Percentiles rank a stretch among this genome's conserved stretches.
Evolutionary conservation across 1,284 basidiomycete genomes (phyloP).

Genomic region (Apiotrichum veenhuisii): DNA sequence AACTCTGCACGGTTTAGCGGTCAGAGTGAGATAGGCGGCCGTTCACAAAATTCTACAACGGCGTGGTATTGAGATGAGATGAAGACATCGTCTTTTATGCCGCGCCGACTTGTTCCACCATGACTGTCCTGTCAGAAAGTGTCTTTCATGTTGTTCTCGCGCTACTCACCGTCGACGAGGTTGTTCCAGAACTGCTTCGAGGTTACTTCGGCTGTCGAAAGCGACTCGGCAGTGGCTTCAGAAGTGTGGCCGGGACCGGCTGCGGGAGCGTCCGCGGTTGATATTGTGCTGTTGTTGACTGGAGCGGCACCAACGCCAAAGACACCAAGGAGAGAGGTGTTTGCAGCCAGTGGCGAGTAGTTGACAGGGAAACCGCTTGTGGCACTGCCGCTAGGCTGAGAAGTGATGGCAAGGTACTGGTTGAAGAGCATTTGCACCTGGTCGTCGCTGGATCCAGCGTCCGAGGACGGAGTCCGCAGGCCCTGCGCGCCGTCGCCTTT

Average conservation of each 20-base stretch:
- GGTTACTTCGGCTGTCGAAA: constrained; percentile 19
- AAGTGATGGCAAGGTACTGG: constrained; percentile 3
- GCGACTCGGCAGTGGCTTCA: background rate
- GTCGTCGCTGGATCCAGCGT: background rate
- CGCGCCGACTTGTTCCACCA: background rate
- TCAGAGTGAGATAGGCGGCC: too few species aligned
- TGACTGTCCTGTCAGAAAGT: background rate
- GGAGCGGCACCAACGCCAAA: background rate
- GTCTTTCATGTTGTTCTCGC: background rate
- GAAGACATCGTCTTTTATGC: background rate
- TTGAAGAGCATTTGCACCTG: constrained; percentile 4
- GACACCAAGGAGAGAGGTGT: background rate
- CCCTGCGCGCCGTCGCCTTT: background rate
- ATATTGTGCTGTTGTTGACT: background rate
- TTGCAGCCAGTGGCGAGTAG: background rate
- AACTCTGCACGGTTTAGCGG: too few species aligned
- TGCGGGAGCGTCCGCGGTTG: background rate
- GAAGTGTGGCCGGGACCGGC: too few species aligned
- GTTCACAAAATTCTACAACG: too few species aligned
- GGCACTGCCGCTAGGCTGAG: background rate
- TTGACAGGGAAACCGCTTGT: background rate
- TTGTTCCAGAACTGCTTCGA: constrained; percentile 34
- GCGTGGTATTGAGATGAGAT: too few species aligned
- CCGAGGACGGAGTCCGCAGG: background rate
- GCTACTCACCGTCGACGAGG: constrained; percentile 34